phyloP scores from a whole-genome alignment of 2,329 filamentous ascomycete species.

The Penicillium fuscoglaucum region DNA sequence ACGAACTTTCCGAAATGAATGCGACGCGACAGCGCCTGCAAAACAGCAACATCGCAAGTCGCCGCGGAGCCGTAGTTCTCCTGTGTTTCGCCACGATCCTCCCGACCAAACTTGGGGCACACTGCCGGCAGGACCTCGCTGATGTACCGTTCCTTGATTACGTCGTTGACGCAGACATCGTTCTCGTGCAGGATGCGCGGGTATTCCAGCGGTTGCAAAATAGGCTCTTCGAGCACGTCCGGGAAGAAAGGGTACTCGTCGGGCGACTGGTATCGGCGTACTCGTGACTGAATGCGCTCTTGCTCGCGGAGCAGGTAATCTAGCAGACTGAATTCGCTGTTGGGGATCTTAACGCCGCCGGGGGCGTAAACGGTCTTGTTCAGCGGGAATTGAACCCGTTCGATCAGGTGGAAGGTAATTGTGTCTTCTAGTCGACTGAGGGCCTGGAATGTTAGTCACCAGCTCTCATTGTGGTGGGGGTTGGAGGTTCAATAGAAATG shows the following conservation, averaged over 20 bases:
- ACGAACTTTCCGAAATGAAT: conserved; percentile 99
- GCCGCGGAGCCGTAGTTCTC: conserved; percentile 96
- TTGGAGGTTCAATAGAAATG: background rate
- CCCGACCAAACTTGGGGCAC: conserved; percentile 71
- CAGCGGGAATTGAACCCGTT: conserved; percentile 94
- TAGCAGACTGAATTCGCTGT: conserved; percentile 73
- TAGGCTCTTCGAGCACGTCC: conserved; percentile 71
- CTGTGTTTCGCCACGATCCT: conserved; percentile 77
- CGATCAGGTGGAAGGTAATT: conserved; percentile 94
- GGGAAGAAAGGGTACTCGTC: conserved; percentile 99
- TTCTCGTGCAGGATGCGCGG: conserved; percentile 85
- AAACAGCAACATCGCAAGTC: conserved; percentile 82
- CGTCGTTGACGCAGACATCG: conserved; percentile 83
- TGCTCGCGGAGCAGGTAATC: conserved; percentile 93
- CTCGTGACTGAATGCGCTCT: conserved; percentile 85
- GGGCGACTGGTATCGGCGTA: conserved; percentile 91
- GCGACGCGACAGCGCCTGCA: conserved; percentile 84
- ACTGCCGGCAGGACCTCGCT: conserved; percentile 78
- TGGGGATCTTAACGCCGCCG: conserved; percentile 75
- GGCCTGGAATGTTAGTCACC: conserved; percentile 11
- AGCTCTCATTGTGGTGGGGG: background rate
- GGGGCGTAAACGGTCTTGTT: conserved; percentile 84
- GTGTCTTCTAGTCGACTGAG: conserved; percentile 91
- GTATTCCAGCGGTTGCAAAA: conserved; percentile 86
- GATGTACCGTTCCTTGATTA: conserved; percentile 84